Evolutionary conservation across 495 filamentous ascomycete genomes (phyloP).

Genomic region (Penicillium arizonense): DNA sequence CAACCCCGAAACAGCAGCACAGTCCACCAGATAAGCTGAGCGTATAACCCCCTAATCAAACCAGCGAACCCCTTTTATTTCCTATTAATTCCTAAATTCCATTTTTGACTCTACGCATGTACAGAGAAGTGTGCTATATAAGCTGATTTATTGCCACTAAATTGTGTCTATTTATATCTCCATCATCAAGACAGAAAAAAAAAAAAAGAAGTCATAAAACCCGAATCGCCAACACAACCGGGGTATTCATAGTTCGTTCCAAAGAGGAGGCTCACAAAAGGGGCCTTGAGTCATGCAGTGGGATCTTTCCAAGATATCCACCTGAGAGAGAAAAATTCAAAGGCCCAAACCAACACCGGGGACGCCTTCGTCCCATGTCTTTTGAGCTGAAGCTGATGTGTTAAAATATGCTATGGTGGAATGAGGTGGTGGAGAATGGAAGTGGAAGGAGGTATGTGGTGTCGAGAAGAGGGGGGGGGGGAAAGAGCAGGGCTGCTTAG

Average conservation of each 20-base stretch:
- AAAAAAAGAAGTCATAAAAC: conserved; percentile 23
- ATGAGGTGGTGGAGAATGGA: conserved; percentile 16
- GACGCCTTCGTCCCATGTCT: conserved; percentile 22
- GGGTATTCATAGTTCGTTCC: conserved; percentile 38
- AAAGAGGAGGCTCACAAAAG: not conserved
- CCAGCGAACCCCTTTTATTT: no score
- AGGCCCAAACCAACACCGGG: conserved; percentile 16
- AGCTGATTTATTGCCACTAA: conserved; percentile 5
- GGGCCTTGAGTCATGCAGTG: conserved; percentile 17
- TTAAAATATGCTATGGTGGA: conserved; percentile 21
- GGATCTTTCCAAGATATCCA: conserved; percentile 10
- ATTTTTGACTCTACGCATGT: not conserved
- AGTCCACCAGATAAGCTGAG: no score
- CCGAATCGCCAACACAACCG: conserved; percentile 30
- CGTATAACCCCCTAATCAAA: no score
- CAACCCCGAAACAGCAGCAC: no score
- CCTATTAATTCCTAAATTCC: no score
- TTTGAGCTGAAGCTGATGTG: conserved; percentile 14
- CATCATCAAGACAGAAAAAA: conserved; percentile 17
- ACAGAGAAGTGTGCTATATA: not conserved
- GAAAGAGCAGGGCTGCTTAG: conserved; percentile 15
- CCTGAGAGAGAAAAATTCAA: conserved; percentile 14
- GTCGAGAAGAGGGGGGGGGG: not conserved
- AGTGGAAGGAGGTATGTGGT: not conserved
- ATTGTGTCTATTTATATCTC: conserved; percentile 25